Conservation (phyloP, 345 rosid genomes). For the Eucalyptus pauciflora region DNA sequence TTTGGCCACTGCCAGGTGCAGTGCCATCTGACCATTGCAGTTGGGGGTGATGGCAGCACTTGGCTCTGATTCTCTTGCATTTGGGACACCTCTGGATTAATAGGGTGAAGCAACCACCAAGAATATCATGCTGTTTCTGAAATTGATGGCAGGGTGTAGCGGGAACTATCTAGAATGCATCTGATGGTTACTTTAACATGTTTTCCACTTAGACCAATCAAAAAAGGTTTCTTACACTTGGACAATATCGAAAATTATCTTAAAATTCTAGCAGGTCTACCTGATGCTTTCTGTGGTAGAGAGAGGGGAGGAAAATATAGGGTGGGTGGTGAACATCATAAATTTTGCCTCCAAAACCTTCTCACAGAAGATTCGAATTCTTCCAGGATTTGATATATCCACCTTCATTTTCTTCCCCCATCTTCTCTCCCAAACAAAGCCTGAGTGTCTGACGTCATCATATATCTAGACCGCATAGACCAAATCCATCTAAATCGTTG, state of each 20-base stretch:
- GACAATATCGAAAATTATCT: too few relatives aligned
- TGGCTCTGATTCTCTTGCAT: background rate
- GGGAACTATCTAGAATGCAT: background rate
- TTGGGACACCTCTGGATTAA: background rate
- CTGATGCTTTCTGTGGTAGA: background rate
- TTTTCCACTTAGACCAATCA: background rate
- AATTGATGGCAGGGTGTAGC: background rate
- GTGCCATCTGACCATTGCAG: background rate
- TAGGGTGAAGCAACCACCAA: background rate
- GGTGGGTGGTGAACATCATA: background rate
- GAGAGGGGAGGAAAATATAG: background rate
- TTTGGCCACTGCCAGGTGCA: background rate
- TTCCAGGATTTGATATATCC: background rate
- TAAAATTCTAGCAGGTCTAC: background rate
- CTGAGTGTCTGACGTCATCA: background rate
- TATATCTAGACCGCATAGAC: background rate
- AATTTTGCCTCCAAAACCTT: background rate
- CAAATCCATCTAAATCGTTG: background rate
- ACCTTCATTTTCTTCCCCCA: background rate
- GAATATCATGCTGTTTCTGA: background rate
- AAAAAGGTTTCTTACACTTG: too few relatives aligned
- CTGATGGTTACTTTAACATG: background rate
- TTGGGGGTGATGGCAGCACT: background rate
- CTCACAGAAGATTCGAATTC: background rate
- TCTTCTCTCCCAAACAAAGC: background rate